Evolutionary conservation across 2,329 filamentous ascomycete species (phyloP).

Genomic region (Onygenales sp.): DNA sequence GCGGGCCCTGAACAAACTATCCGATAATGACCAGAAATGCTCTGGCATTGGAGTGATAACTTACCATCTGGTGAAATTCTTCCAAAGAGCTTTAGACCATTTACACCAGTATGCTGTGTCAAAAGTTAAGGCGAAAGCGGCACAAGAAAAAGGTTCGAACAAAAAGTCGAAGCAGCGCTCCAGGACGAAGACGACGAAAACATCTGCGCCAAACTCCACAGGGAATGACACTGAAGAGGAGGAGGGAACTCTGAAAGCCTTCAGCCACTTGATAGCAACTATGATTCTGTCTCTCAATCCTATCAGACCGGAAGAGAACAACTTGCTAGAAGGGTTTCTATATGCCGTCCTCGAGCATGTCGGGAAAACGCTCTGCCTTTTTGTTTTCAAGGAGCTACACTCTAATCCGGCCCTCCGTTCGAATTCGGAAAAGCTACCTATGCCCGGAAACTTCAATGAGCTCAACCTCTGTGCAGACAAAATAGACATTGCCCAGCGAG

Average conservation of each 20-base stretch:
- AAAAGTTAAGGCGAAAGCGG: conserved; percentile 6
- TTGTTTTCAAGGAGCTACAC: conserved; percentile 29
- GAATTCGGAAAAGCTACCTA: conserved; percentile 17
- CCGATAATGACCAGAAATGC: conserved; percentile 7
- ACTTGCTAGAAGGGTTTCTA: conserved; percentile 34
- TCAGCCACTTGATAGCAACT: conserved; percentile 19
- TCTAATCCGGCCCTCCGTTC: conserved; percentile 16
- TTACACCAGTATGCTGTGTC: conserved; percentile 19
- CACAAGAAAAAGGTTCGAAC: conserved; percentile 1
- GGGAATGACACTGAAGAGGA: neutral
- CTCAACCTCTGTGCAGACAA: conserved; percentile 13
- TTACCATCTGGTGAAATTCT: conserved; percentile 27
- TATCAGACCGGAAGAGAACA: conserved; percentile 17
- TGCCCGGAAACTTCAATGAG: conserved; percentile 23
- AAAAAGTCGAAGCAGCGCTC: conserved; percentile 11
- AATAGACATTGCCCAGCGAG: conserved; percentile 13
- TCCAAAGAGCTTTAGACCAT: conserved; percentile 19
- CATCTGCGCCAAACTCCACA: neutral
- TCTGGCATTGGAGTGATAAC: conserved; percentile 16
- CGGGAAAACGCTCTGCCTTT: conserved; percentile 30
- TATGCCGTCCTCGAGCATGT: conserved; percentile 28
- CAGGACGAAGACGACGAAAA: conserved; percentile 7
- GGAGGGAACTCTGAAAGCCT: conserved; percentile 12
- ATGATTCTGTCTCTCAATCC: conserved; percentile 24
- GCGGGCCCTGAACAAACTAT: conserved; percentile 20